Percentiles rank a stretch among this genome's conserved stretches.
Conservation (phyloP, 192 early-diverging fungal species). For the Coemansia sp. region DNA sequence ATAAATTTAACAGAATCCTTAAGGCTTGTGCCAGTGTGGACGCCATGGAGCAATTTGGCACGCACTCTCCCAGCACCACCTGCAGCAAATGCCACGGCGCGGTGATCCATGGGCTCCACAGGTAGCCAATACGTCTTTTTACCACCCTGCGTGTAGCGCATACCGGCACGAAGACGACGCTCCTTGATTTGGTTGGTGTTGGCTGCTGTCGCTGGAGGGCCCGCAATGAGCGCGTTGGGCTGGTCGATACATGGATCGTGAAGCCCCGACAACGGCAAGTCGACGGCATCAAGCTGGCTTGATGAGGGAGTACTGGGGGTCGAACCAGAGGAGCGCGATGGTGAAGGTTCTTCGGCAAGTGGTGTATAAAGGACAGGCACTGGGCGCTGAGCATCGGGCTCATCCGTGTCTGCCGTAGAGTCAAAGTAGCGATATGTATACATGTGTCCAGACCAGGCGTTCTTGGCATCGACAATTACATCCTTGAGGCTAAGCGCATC, state of each 20-base stretch:
- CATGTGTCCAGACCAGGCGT: conserved; percentile 72
- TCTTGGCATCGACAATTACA: conserved; percentile 74
- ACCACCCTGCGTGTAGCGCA: conserved; percentile 57
- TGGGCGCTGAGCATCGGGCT: conserved; percentile 58
- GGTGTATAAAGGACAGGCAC: conserved; percentile 41
- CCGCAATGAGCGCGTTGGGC: neutral
- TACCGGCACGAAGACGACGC: conserved; percentile 53
- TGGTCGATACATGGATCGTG: neutral
- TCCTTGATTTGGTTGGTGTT: conserved; percentile 41
- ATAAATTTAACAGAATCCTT: conserved; percentile 26
- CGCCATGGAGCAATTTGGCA: conserved; percentile 25
- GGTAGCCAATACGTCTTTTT: conserved; percentile 59
- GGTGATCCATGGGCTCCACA: conserved; percentile 47
- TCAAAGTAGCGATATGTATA: conserved; percentile 83
- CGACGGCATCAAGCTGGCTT: neutral
- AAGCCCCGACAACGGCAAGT: neutral
- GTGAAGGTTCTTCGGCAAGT: conserved; percentile 34
- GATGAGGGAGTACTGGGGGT: conserved; percentile 11
- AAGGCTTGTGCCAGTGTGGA: conserved; percentile 10
- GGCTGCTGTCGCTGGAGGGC: neutral
- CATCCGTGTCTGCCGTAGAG: conserved; percentile 60
- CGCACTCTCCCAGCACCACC: conserved; percentile 36
- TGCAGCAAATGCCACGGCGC: conserved; percentile 41
- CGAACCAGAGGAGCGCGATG: conserved; percentile 19
- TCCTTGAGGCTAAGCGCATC: conserved; percentile 85